Base-by-base conservation (phyloP, 257 asterid genomes). In the Thymus quinquecostatus region DNA sequence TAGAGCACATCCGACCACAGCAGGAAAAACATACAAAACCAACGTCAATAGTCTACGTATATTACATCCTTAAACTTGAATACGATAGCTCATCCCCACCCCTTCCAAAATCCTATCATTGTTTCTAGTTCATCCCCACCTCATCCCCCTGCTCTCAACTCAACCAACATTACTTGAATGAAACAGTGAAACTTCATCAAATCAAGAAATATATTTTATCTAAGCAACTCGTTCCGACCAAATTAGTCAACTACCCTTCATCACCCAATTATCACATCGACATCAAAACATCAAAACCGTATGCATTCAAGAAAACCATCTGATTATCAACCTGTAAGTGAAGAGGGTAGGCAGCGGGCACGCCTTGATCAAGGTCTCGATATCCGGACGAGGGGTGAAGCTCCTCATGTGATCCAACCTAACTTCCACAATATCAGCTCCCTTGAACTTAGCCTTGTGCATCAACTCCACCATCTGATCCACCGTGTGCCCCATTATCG, bases 261-360 rank as follows among this genome's bases (percentile, higher is more conserved):
- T 50, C 43, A 64, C 28, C 49, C 2, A 63, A 44, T n/a, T 64
- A 33, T 49, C 59, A 30, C 6, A 30, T 51, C 27, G 49, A 11
- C n/a, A 60, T 36, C 40, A 21, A 21, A 21, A 58, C 66, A 69
- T 7, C 1, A 41, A 8, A 64, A 59, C 51, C 49, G 12, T 10
- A 41, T 10, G 61, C 3, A 45, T 29, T 56, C 69, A 74, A 40
- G 36, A 33, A 47, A 55, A 72, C 58, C 69, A 78, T 68, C 62
- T 56, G 44, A 67, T 64, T 60, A 43, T 45, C 51, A 82, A 92
- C 99, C 99, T 95, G 95, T 95, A 88, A 77, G 99, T 95, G 73
- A 95, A 86, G 65, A 95, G 90, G 77, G 96, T 92, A 40, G 99
- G 99, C 84, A 95, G 79, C 70, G 99, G 98, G 72, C 87, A 92